These are phyloP conservation scores for Mitragyna speciosa DNA, from an alignment of 257 asterid species.

Conservation along the genomic window DNA sequence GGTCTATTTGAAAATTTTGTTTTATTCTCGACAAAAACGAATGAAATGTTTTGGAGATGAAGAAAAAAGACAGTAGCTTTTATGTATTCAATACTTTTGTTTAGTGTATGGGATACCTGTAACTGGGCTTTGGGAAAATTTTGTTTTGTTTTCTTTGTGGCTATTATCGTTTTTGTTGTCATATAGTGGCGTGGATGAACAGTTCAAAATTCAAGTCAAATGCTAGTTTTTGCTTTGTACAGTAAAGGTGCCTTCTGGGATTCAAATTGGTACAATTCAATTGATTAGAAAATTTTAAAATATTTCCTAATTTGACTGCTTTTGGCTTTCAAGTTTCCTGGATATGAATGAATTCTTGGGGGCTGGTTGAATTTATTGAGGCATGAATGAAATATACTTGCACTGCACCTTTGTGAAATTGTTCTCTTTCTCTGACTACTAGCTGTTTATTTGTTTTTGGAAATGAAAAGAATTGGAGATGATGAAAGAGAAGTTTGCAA, in stretches of 20 bases:
- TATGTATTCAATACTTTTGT: background rate
- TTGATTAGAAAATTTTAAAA: background rate
- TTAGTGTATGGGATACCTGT: background rate
- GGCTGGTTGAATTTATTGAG: background rate
- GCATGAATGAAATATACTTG: background rate
- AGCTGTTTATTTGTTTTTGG: background rate
- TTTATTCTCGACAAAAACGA: background rate
- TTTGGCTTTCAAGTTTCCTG: background rate
- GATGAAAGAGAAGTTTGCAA: slow-evolving; percentile 82
- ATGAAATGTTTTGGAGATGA: background rate
- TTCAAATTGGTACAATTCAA: background rate
- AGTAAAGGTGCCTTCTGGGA: background rate
- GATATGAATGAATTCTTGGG: background rate
- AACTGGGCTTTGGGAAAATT: background rate
- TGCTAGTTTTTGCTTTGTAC: background rate
- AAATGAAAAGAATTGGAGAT: slow-evolving; percentile 60
- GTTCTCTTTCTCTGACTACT: background rate
- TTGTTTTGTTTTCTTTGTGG: background rate
- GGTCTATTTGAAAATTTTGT: background rate
- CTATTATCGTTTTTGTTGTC: background rate
- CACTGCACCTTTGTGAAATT: background rate
- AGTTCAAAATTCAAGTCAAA: background rate
- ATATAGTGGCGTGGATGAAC: background rate
- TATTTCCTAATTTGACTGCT: background rate
- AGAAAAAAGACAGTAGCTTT: background rate